Evolutionary conservation across 202 grass and related monocot genomes (phyloP).

Genomic region (Carex sylvatica): DNA sequence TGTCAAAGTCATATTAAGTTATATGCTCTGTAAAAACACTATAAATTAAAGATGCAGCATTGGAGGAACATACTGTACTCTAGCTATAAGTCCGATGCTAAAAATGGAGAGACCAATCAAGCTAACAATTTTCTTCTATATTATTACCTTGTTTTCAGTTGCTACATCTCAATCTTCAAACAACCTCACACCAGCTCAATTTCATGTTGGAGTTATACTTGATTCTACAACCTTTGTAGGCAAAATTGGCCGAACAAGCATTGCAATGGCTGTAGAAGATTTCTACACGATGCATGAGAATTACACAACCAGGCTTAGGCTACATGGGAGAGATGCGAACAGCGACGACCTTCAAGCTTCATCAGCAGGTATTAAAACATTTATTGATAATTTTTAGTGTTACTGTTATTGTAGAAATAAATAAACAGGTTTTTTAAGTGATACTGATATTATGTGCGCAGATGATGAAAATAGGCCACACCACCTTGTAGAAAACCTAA

Average conservation of each 20-base stretch:
- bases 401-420: no score
- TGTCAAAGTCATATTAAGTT: neutral
- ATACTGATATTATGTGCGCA: no score
- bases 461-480: no score
- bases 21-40: neutral
- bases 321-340: neutral
- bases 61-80: neutral
- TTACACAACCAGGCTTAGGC: neutral
- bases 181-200: neutral
- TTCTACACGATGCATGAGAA: constrained; percentile 17
- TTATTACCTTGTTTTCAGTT: neutral
- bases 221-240: neutral
- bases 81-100: neutral
- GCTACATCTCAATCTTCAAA: neutral
- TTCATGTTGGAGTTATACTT: constrained; percentile 34
- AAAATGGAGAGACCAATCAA: neutral
- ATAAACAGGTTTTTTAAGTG: no score
- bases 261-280: constrained; percentile 21
- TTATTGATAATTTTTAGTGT: neutral
- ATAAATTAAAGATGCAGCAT: neutral
- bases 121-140: neutral
- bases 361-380: constrained; percentile 7
- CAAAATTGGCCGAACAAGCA: neutral
- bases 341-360: constrained; percentile 5
- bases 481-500: neutral